Percentiles rank a stretch among this genome's conserved stretches.
These are phyloP conservation scores for Tuber brumale DNA, from an alignment of 495 filamentous ascomycete genomes.

Conservation along the genomic window DNA sequence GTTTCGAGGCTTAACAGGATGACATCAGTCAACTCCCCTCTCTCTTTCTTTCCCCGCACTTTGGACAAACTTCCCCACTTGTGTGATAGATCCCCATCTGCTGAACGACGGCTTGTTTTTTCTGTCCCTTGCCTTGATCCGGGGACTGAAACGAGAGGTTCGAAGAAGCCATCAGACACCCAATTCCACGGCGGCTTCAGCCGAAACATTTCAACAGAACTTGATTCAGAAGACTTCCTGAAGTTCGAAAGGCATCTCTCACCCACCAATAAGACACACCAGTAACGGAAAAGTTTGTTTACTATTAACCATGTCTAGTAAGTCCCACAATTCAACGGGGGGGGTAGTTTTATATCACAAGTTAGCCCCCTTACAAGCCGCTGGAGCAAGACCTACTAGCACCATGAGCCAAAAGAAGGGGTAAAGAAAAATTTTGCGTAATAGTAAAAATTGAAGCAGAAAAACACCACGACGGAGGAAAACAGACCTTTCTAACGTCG, in stretches of 20 bases:
- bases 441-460: conserved; percentile 10
- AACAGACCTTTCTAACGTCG: not conserved
- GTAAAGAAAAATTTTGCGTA: not conserved
- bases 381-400: not conserved
- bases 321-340: conserved; percentile 5
- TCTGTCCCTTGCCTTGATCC: not conserved
- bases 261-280: not conserved
- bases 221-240: not conserved
- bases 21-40: not conserved
- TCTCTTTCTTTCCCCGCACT: not conserved
- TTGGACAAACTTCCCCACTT: not conserved
- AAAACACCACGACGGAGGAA: not conserved
- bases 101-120: not conserved
- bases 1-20: not conserved
- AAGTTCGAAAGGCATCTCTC: not conserved
- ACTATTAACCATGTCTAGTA: conserved; percentile 22
- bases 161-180: not conserved
- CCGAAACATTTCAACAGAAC: not conserved
- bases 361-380: not conserved
- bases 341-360: conserved; percentile 18
- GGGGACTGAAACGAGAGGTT: not conserved
- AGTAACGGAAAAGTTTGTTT: not conserved
- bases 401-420: not conserved
- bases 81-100: not conserved
- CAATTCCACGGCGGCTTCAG: not conserved